Evolutionary conservation across 2,329 filamentous ascomycete genomes (phyloP).

Genomic region (Penicillium sp.): DNA sequence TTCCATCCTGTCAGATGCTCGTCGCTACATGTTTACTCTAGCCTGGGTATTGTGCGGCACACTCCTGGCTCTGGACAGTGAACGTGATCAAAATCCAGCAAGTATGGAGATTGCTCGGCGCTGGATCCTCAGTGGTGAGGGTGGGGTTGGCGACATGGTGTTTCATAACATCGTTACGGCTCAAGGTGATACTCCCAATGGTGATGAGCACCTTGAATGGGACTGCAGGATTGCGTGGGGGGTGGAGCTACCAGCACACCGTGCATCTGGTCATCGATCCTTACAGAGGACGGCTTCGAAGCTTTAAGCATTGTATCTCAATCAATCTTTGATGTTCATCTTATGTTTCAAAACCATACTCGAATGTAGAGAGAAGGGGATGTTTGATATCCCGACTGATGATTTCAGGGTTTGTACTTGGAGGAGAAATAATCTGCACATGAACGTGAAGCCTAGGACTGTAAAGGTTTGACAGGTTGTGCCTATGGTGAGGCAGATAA

Average conservation of each 20-base stretch:
- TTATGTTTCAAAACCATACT: too few species aligned
- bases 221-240: slow-evolving; percentile 25
- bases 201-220: slow-evolving; percentile 20
- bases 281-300: slow-evolving; percentile 17
- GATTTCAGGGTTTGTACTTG: too few species aligned
- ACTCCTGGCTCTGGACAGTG: slow-evolving; percentile 41
- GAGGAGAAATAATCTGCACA: too few species aligned
- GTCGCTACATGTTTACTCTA: slow-evolving; percentile 37
- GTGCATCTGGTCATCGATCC: slow-evolving; percentile 23
- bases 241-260: slow-evolving; percentile 16
- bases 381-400: too few species aligned
- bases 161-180: slow-evolving; percentile 24
- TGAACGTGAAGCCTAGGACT: too few species aligned
- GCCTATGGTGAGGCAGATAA: too few species aligned
- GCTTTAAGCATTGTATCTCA: slow-evolving; percentile 3
- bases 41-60: slow-evolving; percentile 36
- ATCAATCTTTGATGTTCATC: not conserved
- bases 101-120: slow-evolving; percentile 37
- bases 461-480: too few species aligned
- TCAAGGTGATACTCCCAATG: not conserved
- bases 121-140: slow-evolving; percentile 35
- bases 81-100: slow-evolving; percentile 32
- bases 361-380: too few species aligned
- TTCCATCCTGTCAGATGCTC: slow-evolving; percentile 28
- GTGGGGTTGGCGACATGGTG: slow-evolving; percentile 30